Evolutionary conservation across 768 basidiomycete species (phyloP).

Genomic region (Galerina marginata): DNA sequence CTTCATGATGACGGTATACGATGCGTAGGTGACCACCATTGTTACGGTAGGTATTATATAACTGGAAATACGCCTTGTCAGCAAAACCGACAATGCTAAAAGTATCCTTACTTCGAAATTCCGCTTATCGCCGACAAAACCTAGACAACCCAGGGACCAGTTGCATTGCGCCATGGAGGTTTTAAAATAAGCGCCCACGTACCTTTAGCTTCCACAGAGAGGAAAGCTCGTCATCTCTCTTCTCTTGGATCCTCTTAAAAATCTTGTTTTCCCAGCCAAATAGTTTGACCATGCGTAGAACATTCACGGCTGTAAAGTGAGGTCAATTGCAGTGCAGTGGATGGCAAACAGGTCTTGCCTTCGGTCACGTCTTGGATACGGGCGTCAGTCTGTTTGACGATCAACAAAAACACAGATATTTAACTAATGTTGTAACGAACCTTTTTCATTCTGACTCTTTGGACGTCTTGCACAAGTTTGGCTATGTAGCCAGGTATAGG

Average conservation of each 20-base stretch:
- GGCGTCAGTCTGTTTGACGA: constrained; percentile 45
- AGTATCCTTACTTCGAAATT: constrained; percentile 13
- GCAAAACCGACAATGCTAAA: neutral
- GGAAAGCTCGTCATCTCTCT: constrained; percentile 64
- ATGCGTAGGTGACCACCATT: constrained; percentile 68
- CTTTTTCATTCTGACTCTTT: constrained; percentile 50
- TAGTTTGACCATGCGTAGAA: constrained; percentile 59
- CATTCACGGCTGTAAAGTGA: constrained; percentile 46
- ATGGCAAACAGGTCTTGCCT: constrained; percentile 36
- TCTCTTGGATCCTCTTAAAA: constrained; percentile 51
- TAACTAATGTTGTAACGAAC: constrained; percentile 17
- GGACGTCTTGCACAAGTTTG: constrained; percentile 50
- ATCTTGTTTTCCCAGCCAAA: constrained; percentile 67
- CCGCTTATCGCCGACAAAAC: constrained; percentile 4
- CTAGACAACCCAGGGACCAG: constrained; percentile 44
- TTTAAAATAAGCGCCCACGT: neutral
- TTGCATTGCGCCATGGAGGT: constrained; percentile 38
- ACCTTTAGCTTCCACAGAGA: constrained; percentile 41
- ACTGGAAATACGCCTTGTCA: neutral
- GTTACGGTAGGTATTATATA: constrained; percentile 51
- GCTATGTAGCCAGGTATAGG: constrained; percentile 64
- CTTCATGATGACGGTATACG: constrained; percentile 54
- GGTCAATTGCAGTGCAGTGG: neutral
- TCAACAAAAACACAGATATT: neutral
- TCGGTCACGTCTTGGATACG: constrained; percentile 68